Evolutionary conservation across 176 grass and related monocot species (phyloP).

Genomic region (Cenchrus purpureus): DNA sequence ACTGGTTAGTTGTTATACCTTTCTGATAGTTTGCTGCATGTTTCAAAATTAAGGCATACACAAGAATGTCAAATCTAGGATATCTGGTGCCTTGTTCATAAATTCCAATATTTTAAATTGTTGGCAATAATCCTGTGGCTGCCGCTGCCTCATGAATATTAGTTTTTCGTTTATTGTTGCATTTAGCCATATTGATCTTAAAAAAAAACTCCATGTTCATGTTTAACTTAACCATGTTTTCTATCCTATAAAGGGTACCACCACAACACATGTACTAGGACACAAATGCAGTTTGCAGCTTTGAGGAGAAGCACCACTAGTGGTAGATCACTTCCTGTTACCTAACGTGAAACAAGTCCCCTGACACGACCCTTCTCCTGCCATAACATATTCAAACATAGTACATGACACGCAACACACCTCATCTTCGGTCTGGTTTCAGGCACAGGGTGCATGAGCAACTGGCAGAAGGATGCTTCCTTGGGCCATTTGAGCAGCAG

Average conservation of each 20-base stretch:
- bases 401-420: constrained; percentile 25
- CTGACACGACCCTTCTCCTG: not conserved
- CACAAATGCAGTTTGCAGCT: not conserved
- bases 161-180: not conserved
- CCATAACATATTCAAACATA: not conserved
- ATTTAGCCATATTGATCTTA: not conserved
- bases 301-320: constrained; percentile 12
- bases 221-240: not conserved
- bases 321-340: constrained; percentile 13
- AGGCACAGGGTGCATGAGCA: constrained; percentile 88
- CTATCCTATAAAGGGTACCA: not conserved
- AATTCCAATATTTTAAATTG: not conserved
- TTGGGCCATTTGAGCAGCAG: constrained; percentile 89
- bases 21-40: not conserved
- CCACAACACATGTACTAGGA: not conserved
- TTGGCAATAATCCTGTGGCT: not conserved
- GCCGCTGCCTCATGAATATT: constrained; percentile 1
- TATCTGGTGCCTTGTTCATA: not conserved
- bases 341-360: constrained; percentile 21
- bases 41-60: not conserved
- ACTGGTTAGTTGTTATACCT: not conserved
- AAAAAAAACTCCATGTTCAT: not conserved
- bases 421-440: constrained; percentile 86
- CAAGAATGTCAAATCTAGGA: constrained; percentile 26
- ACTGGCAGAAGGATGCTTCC: constrained; percentile 94